Conservation (phyloP, 2,329 filamentous ascomycete species). For the Periconia macrospinosa region DNA sequence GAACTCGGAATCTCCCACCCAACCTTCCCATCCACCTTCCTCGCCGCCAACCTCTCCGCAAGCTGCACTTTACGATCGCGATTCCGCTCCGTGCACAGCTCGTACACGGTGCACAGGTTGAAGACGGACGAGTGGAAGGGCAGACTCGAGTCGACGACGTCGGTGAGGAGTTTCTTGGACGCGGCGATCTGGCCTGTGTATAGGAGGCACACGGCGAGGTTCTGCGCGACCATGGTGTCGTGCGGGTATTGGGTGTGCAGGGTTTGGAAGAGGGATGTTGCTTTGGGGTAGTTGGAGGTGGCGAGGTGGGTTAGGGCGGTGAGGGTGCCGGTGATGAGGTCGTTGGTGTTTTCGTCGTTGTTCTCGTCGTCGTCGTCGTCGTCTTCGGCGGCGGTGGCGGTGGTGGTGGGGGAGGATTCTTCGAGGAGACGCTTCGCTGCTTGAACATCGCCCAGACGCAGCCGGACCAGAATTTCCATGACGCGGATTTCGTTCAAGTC, state of each 20-base stretch:
- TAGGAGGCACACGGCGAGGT: conserved; percentile 79
- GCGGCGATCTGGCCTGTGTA: conserved; percentile 72
- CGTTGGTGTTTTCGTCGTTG: conserved; percentile 19
- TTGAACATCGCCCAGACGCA: conserved; percentile 76
- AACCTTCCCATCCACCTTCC: conserved; percentile 50
- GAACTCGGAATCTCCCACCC: conserved; percentile 73
- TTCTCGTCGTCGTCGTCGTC: neutral
- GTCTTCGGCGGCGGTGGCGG: neutral
- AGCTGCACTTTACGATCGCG: conserved; percentile 70
- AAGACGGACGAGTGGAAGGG: conserved; percentile 79
- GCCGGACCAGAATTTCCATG: conserved; percentile 66
- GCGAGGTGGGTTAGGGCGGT: conserved; percentile 75
- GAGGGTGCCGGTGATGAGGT: conserved; percentile 50
- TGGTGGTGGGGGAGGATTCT: conserved; percentile 6
- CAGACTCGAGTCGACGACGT: conserved; percentile 60
- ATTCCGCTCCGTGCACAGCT: conserved; percentile 81
- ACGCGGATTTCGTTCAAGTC: conserved; percentile 35
- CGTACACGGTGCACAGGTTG: conserved; percentile 88
- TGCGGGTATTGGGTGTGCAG: conserved; percentile 52
- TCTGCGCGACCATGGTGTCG: conserved; percentile 76
- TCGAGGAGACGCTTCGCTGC: conserved; percentile 63
- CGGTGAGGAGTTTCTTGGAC: conserved; percentile 69
- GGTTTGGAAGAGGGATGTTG: conserved; percentile 63
- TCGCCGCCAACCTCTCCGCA: conserved; percentile 67
- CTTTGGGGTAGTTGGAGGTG: conserved; percentile 70